phyloP scores from a whole-genome alignment of 768 basidiomycete genomes.

The Macrolepiota albuminosa region DNA sequence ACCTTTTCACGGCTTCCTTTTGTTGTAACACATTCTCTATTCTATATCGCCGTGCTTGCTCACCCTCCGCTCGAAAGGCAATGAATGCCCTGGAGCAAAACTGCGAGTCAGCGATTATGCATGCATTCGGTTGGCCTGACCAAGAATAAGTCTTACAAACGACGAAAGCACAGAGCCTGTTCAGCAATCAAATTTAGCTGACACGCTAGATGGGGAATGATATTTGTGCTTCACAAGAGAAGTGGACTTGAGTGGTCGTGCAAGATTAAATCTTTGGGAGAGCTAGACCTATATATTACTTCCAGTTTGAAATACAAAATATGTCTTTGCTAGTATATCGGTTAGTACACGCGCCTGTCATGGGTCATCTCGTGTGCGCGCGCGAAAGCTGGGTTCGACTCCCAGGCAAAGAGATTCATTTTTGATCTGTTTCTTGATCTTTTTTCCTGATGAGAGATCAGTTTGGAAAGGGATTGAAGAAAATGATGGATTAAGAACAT shows the following conservation, averaged over 20 bases:
- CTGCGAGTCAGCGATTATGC: background rate
- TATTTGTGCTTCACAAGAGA: background rate
- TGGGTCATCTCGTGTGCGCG: background rate
- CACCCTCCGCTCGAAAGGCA: too few species aligned
- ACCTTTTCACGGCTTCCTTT: background rate
- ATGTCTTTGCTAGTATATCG: slow-evolving; percentile 3
- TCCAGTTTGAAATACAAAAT: background rate
- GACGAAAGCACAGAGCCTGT: background rate
- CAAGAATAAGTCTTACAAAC: background rate
- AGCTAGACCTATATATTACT: too few species aligned
- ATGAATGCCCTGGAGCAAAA: background rate
- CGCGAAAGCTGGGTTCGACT: slow-evolving; percentile 2
- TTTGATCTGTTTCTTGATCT: too few species aligned
- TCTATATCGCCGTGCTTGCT: background rate
- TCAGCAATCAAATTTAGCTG: background rate
- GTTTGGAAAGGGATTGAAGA: too few species aligned
- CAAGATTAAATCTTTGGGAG: too few species aligned
- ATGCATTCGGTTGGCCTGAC: background rate
- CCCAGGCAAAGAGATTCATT: background rate
- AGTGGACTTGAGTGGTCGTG: background rate
- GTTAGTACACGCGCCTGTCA: slow-evolving; percentile 3
- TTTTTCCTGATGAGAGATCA: too few species aligned
- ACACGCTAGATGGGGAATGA: background rate
- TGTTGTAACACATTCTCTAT: background rate
- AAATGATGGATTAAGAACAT: too few species aligned